Conservation (phyloP, 306 rosid species). For the Prunus dulcis region DNA sequence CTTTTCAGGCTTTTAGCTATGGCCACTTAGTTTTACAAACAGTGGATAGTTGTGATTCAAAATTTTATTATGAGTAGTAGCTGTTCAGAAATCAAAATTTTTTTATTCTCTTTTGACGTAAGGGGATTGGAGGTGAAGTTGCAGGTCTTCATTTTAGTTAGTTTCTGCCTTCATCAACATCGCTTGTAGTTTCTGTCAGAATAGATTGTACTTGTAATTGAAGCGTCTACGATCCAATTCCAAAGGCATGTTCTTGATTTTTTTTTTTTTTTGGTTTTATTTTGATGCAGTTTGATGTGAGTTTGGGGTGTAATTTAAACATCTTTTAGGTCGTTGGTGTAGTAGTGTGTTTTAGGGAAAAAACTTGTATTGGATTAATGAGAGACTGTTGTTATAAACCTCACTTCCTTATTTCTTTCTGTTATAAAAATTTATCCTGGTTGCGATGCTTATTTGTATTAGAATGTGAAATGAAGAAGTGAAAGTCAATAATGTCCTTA, state of each 20-base stretch:
- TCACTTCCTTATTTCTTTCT: too few relatives aligned
- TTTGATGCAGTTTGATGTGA: conserved; percentile 4
- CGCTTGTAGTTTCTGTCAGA: conserved; percentile 9
- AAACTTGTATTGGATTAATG: conserved; percentile 3
- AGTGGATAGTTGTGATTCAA: conserved; percentile 8
- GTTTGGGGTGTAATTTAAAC: conserved; percentile 5
- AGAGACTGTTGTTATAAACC: not conserved
- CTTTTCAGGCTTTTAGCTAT: conserved; percentile 17
- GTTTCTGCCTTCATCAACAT: conserved; percentile 41
- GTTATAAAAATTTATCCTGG: too few relatives aligned
- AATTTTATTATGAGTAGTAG: conserved; percentile 6
- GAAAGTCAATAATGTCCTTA: too few relatives aligned
- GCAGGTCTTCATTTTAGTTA: conserved; percentile 44
- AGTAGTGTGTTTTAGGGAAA: not conserved
- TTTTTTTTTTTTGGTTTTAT: not conserved
- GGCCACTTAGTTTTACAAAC: conserved; percentile 7
- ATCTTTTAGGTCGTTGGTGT: not conserved
- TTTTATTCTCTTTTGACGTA: not conserved
- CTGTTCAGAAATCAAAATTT: conserved; percentile 10
- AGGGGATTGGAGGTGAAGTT: conserved; percentile 33
- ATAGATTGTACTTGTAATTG: conserved; percentile 22
- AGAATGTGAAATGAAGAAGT: too few relatives aligned
- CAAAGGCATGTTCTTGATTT: not conserved
- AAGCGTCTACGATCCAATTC: conserved; percentile 8
- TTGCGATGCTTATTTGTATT: too few relatives aligned